Evolutionary conservation across 2,329 filamentous ascomycete species (phyloP).

Genomic region (Nannizzia gypsea): DNA sequence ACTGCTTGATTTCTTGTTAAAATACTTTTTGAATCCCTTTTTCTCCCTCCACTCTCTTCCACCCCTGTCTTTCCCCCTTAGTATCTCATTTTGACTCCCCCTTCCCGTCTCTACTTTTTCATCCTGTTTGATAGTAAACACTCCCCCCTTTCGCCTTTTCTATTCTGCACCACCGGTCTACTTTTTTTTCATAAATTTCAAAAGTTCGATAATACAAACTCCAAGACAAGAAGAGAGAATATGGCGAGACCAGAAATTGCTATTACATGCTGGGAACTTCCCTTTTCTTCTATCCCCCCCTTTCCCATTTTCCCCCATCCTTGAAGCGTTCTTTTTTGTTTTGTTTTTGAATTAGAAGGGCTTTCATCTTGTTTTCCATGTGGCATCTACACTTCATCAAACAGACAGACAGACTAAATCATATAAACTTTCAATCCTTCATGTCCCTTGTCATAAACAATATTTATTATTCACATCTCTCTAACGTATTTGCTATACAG

Average conservation of each 20-base stretch:
- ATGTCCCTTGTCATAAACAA: background rate
- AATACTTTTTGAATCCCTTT: background rate
- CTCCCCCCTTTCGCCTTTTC: background rate
- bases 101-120: too few species aligned
- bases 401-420: constrained; percentile 1
- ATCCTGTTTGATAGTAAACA: background rate
- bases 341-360: constrained; percentile 3
- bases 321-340: background rate
- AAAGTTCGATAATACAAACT: constrained; percentile 3
- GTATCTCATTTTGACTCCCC: background rate
- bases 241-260: constrained; percentile 5
- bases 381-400: constrained; percentile 2
- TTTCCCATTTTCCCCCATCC: too few species aligned
- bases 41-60: background rate
- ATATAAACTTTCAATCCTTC: background rate
- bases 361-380: background rate
- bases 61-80: background rate
- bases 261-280: background rate
- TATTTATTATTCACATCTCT: background rate
- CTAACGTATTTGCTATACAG: background rate
- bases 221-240: constrained; percentile 3
- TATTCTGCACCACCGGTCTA: background rate
- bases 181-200: background rate
- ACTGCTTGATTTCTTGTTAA: background rate
- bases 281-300: background rate